A percentile compares a stretch with the other conserved stretches of the same genome.
Conservation (phyloP, 306 rosid genomes). For the Castanea mollissima region DNA sequence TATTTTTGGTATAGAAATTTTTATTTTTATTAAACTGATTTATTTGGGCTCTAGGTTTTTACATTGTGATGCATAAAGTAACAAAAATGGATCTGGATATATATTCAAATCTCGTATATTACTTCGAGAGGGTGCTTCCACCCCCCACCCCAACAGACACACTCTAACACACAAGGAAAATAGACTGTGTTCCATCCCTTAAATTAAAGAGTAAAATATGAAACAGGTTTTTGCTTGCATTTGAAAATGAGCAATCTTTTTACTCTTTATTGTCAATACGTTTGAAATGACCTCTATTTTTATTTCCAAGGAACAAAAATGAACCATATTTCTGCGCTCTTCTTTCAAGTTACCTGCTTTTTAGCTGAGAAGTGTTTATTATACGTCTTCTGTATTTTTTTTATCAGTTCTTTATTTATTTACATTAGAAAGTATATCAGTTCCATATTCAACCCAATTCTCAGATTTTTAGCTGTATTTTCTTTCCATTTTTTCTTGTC, state of each 20-base stretch:
- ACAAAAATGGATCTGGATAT: slow-evolving; percentile 7
- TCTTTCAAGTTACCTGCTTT: background rate
- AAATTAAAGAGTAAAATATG: background rate
- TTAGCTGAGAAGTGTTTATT: background rate
- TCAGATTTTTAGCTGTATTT: background rate
- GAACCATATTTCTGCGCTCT: background rate
- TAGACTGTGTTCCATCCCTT: background rate
- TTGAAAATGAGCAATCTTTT: background rate
- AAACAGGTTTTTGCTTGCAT: background rate
- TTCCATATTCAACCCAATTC: background rate
- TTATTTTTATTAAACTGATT: background rate
- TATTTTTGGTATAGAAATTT: background rate
- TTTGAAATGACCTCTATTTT: background rate
- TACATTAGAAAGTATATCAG: background rate
- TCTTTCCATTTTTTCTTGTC: slow-evolving; percentile 21
- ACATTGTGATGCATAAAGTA: slow-evolving; percentile 4
- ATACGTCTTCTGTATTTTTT: background rate
- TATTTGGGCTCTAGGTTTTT: slow-evolving; percentile 3
- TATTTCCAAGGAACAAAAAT: background rate
- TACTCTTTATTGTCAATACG: background rate
- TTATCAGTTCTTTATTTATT: background rate
- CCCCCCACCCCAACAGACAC: no score
- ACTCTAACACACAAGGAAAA: background rate
- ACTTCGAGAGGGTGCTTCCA: no score
- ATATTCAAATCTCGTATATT: background rate